Base-by-base conservation (phyloP, 768 basidiomycete genomes). In the Trametes punicea region DNA sequence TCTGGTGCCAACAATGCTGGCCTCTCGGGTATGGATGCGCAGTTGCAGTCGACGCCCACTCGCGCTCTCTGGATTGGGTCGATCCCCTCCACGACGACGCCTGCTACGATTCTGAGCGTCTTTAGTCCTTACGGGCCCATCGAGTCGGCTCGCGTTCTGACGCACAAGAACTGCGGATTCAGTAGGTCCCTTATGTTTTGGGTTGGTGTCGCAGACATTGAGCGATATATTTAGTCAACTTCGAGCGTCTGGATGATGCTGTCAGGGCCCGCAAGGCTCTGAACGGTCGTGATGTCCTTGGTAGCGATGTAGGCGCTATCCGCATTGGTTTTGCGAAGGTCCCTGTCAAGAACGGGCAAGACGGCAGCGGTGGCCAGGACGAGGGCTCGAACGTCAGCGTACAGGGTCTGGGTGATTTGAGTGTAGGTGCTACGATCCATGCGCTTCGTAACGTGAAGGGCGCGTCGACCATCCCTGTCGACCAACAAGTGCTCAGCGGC, bases 51-150 rank as follows among this genome's bases (percentile, higher is more conserved):
- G 8, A 86, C 90, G 36, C 97, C 97, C 4, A 98, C 97, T 1
- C 78, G 97, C 55, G 96, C 96, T 1, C 79, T 98, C 20, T 99
- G 97, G 96, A 91, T 99, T 65, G 97, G 97, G 5, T 93, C 91
- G 39, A 97, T 99, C 65, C 97, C 97, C 9, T 89, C 89, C 2
- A 90, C 90, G 3, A 98, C 96, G 10, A 97, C 93, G 5, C 93
- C 97, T 7, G 90, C 91, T 2, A 95, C 93, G 2, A 90, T 99
- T 61, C 73, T 98, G 48, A 94, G 93, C 64, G 91, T 99, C 38
- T 99, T 99, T 69, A 93, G 93, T 64, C 93, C 95, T 18, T 99
- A 93, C 66, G 97, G 97, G 0, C 92, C 95, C 3, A 98, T 99
- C 61, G 97, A 99, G 73, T 95, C 91, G 46, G 97, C 96, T 8